A percentile compares a stretch with the other conserved stretches of the same genome.
phyloP scores from a whole-genome alignment of 345 rosid genomes.

The Anacardium occidentale region DNA sequence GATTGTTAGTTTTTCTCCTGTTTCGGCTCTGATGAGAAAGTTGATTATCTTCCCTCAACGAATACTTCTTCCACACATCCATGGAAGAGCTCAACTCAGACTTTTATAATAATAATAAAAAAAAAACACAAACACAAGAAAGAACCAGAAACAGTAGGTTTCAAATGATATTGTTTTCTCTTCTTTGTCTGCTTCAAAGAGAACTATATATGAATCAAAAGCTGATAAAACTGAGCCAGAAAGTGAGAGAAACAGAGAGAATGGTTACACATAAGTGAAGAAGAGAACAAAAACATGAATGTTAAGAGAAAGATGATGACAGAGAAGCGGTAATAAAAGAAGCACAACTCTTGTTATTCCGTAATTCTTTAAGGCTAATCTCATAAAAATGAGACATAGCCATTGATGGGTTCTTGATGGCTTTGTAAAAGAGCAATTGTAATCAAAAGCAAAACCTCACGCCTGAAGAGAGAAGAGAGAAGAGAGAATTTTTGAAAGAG shows the following conservation, averaged over 20 bases:
- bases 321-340: conserved; percentile 13
- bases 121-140: conserved; percentile 10
- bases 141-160: conserved; percentile 31
- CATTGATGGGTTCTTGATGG: conserved; percentile 39
- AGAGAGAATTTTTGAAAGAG: conserved; percentile 10
- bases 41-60: conserved; percentile 26
- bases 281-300: conserved; percentile 4
- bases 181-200: conserved; percentile 34
- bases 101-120: conserved; percentile 24
- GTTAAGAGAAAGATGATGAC: conserved; percentile 24
- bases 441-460: conserved; percentile 62
- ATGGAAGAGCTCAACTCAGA: conserved; percentile 15
- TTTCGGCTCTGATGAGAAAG: conserved; percentile 18
- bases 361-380: not conserved
- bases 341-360: conserved; percentile 10
- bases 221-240: conserved; percentile 26
- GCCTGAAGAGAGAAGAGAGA: conserved; percentile 34
- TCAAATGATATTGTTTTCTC: conserved; percentile 30
- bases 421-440: conserved; percentile 20
- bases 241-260: conserved; percentile 24
- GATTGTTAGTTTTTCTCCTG: conserved; percentile 35
- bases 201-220: conserved; percentile 13
- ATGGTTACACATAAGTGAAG: conserved; percentile 22
- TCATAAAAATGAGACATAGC: conserved; percentile 33
- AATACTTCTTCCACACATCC: conserved; percentile 46